Evolutionary conservation across 305 asterid species (phyloP), one percentile per base, ranked within the genome.

Genomic region (Solanum hybrid): DNA sequence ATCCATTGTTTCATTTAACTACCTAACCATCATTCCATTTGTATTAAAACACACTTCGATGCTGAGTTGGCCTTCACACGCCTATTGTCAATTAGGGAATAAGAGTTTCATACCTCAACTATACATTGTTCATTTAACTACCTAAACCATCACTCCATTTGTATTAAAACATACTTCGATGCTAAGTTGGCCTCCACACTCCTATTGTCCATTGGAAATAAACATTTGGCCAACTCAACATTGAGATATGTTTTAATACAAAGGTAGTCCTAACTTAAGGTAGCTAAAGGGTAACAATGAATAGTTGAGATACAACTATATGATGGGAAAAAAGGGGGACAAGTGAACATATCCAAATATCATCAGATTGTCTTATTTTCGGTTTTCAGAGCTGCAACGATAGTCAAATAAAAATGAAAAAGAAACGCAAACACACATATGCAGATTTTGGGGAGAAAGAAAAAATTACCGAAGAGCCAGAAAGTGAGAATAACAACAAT

Each of bases 401-500:
- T 60, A 60, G 24, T 19, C 26, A 60, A 19, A 19, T 60, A 60
- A 8, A 19, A 60, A 22, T 60, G 6, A 60, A 60, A 22, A 60
- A 60, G 72, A 60, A 60, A 60, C 3, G 72, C 12, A 60, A 60
- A 60, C 72, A 60, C 24, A 32, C n/a, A 76, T 22, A 17, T 9
- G 24, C 36, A 40, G 24, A 80, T 12, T 27, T 42, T 27, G 72
- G 60, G 38, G 22, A 26, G 13, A 56, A 56, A 56, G n/a, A 56
- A 56, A 42, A 4, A 60, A 9, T 89, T 93, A 95, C 98, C 97
- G 29, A 96, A 94, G 79, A 94, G 76, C 90, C 95, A 93, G 91
- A 95, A 95, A 80, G 94, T 64, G 37, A 95, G 77, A 35, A 94
- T 86, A 64, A 93, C 93, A 77, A 93, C 88, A 14, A 94, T 84